A percentile compares a stretch with the other conserved stretches of the same genome.
Evolutionary conservation across 2,329 filamentous ascomycete genomes (phyloP).

Genomic region (Knufia petricola): DNA sequence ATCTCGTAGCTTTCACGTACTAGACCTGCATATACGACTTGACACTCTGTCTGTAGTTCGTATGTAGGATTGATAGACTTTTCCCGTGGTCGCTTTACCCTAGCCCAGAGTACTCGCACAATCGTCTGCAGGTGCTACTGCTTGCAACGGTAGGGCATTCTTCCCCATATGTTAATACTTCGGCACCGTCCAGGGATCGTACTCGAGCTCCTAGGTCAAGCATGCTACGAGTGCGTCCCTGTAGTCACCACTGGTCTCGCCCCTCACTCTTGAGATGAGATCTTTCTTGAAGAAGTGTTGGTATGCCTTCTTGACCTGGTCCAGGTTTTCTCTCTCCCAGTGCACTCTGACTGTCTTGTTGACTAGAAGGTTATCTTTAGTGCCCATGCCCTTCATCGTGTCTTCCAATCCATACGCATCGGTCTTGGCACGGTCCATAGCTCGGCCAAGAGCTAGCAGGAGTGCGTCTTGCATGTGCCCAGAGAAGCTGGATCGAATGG

Average conservation of each 20-base stretch:
- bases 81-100: background rate
- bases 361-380: constrained; percentile 72
- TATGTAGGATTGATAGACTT: background rate
- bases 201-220: constrained; percentile 30
- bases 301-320: constrained; percentile 70
- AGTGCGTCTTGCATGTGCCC: constrained; percentile 88
- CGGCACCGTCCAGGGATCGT: constrained; percentile 3
- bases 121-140: too few relatives aligned
- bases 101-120: background rate
- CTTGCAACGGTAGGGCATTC: too few relatives aligned
- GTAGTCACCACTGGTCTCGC: constrained; percentile 81
- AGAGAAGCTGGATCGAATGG: constrained; percentile 73
- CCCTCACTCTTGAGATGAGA: constrained; percentile 59
- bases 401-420: constrained; percentile 77
- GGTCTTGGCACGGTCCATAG: constrained; percentile 70
- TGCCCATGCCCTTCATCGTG: constrained; percentile 76
- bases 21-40: too few relatives aligned
- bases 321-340: constrained; percentile 68
- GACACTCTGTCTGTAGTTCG: too few relatives aligned
- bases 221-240: constrained; percentile 63
- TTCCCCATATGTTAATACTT: background rate
- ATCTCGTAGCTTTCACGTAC: too few relatives aligned
- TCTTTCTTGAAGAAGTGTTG: constrained; percentile 58
- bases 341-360: constrained; percentile 69
- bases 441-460: constrained; percentile 66